Percentiles rank a stretch among this genome's conserved stretches.
These are phyloP conservation scores for Ustilago tritici DNA, from an alignment of 1,284 basidiomycete species.

Conservation along the genomic window DNA sequence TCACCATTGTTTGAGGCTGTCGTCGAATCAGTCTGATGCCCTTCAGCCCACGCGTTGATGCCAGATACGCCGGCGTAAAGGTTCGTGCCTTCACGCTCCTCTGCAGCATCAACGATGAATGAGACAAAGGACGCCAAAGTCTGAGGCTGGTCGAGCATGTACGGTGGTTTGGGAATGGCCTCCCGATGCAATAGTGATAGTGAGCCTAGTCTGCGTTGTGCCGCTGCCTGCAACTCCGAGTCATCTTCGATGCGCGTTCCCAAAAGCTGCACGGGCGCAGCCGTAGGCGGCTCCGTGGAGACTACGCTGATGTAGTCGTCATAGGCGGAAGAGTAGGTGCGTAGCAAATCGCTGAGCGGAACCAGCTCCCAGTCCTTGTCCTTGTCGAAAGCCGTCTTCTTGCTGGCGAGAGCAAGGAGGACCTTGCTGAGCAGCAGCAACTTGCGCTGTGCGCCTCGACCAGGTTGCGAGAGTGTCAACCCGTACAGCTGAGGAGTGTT, in stretches of 20 bases:
- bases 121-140: conserved; percentile 55
- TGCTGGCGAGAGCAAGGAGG: conserved; percentile 58
- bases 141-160: conserved; percentile 55
- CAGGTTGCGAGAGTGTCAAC: conserved; percentile 41
- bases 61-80: not conserved
- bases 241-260: conserved; percentile 52
- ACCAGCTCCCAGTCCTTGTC: conserved; percentile 60
- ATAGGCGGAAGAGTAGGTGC: conserved; percentile 51
- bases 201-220: conserved; percentile 13
- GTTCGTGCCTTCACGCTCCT: conserved; percentile 14
- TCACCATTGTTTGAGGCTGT: not conserved
- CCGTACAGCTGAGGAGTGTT: conserved; percentile 62
- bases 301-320: conserved; percentile 64
- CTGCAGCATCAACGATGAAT: conserved; percentile 48
- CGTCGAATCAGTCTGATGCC: not conserved
- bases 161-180: conserved; percentile 47
- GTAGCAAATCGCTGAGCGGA: conserved; percentile 51
- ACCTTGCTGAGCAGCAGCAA: conserved; percentile 58
- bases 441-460: conserved; percentile 34
- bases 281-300: conserved; percentile 53
- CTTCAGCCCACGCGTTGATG: not conserved
- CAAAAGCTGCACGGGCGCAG: conserved; percentile 20
- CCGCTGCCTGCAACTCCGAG: conserved; percentile 40
- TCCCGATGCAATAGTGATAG: conserved; percentile 55
- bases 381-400: conserved; percentile 53